Evolutionary conservation across 192 early-diverging fungal genomes (phyloP).

Genomic region (Glomus cerebriforme): DNA sequence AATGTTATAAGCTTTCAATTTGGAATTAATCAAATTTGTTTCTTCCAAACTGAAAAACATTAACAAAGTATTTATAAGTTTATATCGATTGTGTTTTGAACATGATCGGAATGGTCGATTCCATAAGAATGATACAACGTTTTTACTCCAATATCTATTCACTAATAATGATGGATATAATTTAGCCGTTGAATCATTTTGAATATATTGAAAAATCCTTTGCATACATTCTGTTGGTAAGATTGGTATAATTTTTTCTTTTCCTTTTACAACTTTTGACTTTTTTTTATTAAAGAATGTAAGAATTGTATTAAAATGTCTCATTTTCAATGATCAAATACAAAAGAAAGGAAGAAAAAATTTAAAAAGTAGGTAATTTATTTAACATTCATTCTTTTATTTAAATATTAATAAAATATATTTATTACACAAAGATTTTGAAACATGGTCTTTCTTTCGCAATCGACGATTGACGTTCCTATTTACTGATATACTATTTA

Average conservation of each 20-base stretch:
- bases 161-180: conserved; percentile 10
- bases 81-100: background rate
- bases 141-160: conserved; percentile 17
- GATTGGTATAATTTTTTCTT: background rate
- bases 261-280: background rate
- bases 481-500: no score
- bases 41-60: background rate
- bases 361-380: no score
- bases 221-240: conserved; percentile 20
- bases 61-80: background rate
- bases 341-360: no score
- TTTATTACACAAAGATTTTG: no score
- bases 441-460: no score
- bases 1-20: background rate
- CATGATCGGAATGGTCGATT: background rate
- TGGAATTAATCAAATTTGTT: background rate
- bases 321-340: background rate
- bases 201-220: conserved; percentile 2
- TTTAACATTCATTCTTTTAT: no score
- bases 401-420: no score
- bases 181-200: background rate
- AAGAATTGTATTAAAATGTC: background rate
- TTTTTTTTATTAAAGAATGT: background rate
- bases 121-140: conserved; percentile 12
- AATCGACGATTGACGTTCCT: no score